Conservation (phyloP, 768 basidiomycete genomes). For the Mrakia frigida region DNA sequence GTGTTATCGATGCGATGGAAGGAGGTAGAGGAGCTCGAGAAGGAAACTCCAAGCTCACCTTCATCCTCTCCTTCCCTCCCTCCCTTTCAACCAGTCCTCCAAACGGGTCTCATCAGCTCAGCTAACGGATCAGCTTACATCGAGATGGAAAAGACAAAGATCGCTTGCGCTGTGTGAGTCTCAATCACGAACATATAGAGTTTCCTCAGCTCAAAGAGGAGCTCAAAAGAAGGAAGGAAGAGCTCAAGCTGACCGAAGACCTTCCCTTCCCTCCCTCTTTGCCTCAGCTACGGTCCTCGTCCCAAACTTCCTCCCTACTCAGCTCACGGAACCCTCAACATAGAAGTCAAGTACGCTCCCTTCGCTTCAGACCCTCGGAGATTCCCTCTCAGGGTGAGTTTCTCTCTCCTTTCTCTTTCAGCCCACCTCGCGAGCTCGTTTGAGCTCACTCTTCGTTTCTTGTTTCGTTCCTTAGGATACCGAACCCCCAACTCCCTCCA, state of each 20-base stretch:
- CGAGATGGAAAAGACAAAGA: constrained; percentile 79
- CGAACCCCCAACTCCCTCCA: constrained; percentile 79
- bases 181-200: too few relatives aligned
- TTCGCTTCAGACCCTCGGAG: constrained; percentile 75
- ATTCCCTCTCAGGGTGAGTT: constrained; percentile 76
- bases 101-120: constrained; percentile 82
- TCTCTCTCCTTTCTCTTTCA: neutral
- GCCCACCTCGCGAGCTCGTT: neutral
- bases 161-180: constrained; percentile 90
- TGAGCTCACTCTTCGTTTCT: neutral
- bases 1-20: neutral
- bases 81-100: constrained; percentile 58
- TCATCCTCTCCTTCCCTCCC: constrained; percentile 11
- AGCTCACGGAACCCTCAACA: constrained; percentile 76
- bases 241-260: constrained; percentile 6
- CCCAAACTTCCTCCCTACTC: constrained; percentile 47
- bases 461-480: constrained; percentile 62
- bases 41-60: constrained; percentile 5
- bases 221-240: neutral
- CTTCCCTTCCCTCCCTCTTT: neutral
- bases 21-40: neutral
- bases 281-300: constrained; percentile 58
- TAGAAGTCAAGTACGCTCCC: constrained; percentile 94
- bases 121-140: constrained; percentile 97
- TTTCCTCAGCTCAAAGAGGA: too few relatives aligned